phyloP scores from a whole-genome alignment of 78 protist species.

The Anaeramoeba flamelloides region DNA sequence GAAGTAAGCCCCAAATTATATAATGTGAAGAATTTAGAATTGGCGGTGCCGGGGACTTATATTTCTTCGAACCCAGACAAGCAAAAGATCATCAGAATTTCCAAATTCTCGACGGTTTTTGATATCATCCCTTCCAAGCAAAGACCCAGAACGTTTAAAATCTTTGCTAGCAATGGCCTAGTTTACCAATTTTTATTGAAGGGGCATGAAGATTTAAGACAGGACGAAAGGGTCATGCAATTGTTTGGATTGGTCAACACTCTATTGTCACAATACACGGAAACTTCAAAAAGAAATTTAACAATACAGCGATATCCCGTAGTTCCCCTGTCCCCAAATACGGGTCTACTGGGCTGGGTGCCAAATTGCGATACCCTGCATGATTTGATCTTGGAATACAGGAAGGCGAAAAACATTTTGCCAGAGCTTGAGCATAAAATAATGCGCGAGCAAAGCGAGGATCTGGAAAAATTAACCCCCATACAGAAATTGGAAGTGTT shows the following conservation, averaged over 20 bases:
- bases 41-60: conserved; percentile 90
- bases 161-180: neutral
- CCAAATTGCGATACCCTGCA: conserved; percentile 26
- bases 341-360: conserved; percentile 84
- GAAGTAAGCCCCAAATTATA: conserved; percentile 61
- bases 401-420: conserved; percentile 3
- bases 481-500: conserved; percentile 85
- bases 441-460: conserved; percentile 31
- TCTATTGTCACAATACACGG: neutral
- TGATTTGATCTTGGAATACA: neutral
- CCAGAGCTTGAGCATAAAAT: conserved; percentile 10
- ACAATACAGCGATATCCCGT: conserved; percentile 60
- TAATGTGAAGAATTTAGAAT: conserved; percentile 48
- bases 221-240: neutral
- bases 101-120: neutral
- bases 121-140: neutral
- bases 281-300: neutral
- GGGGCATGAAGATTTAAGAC: neutral
- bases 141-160: neutral
- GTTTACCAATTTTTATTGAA: neutral
- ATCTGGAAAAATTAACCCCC: conserved; percentile 68
- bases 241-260: neutral
- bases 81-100: neutral
- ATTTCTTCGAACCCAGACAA: too few relatives aligned
- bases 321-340: conserved; percentile 49